Evolutionary conservation across 805 yeast species (phyloP), one percentile per base, ranked within the genome.

Genomic region (Hanseniaspora occidentalis): DNA sequence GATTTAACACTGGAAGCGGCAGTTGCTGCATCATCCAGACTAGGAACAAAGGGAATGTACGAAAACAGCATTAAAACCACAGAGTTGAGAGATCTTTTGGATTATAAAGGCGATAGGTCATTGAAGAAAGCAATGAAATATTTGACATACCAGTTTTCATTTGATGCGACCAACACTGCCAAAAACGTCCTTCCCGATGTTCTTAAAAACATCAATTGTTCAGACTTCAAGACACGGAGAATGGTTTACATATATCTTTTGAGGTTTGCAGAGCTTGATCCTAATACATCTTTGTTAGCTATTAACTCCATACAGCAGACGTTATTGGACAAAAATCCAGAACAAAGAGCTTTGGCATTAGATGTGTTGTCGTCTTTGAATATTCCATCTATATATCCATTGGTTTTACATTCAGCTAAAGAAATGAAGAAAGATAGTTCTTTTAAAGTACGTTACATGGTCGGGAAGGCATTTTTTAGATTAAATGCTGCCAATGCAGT

Each of bases 251-350:
- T 80, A 1, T 84, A 84, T 49, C 61, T 92, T 37, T 63, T 78
- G 34, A 69, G 82, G 42, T 85, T 75, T 56, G 92, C 95, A 19
- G 94, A 84, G 46, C 58, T 67, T 41, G 88, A 84, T 49, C 95
- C 92, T 8, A 95, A 88, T 56, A 71, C 84, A n/a, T 92, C 97
- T 2, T 68, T 92, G 17, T 66, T 92, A 36, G 77, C 95, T 1
- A 83, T 92, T 47, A 92, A 92, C 58, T 83, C 96, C 1, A 82
- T 92, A 37, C 98, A 92, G 57, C 85, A 83, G 58, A 70, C 84
- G 1, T 61, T 89, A 22, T 65, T 70, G 8, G 95, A 85, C 50
- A 75, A 75, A 47, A 71, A 70, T 45, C 80, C 94, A 2, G 69
- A 73, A 9, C 65, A 70, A 14, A 66, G 97, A 46, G 72, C 88